These are phyloP conservation scores for Dryas alaskensis DNA, from an alignment of 306 rosid species.

Conservation along the genomic window DNA sequence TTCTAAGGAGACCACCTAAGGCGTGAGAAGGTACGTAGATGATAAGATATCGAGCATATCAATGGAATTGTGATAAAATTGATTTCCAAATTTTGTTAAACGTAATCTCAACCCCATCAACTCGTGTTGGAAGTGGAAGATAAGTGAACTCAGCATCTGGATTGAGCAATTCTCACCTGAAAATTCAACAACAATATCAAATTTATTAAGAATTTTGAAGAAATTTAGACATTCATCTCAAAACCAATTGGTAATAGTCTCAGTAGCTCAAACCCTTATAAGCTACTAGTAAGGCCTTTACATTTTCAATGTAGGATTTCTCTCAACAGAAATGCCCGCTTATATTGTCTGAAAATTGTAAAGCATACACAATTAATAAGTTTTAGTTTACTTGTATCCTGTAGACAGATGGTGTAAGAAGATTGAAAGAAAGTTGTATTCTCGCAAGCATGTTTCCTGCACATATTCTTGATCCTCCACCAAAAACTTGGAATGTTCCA, in stretches of 20 bases:
- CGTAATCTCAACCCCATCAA: slow-evolving; percentile 33
- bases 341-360: too few relatives aligned
- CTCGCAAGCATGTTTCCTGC: slow-evolving; percentile 48
- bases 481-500: slow-evolving; percentile 38
- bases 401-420: slow-evolving; percentile 44
- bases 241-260: too few relatives aligned
- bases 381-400: slow-evolving; percentile 30
- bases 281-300: too few relatives aligned
- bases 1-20: too few relatives aligned
- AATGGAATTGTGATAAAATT: background rate
- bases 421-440: slow-evolving; percentile 26
- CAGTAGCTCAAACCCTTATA: too few relatives aligned
- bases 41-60: too few relatives aligned
- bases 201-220: too few relatives aligned
- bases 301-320: too few relatives aligned
- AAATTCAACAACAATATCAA: background rate
- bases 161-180: slow-evolving; percentile 45
- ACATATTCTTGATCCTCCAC: slow-evolving; percentile 40
- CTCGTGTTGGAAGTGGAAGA: slow-evolving; percentile 35
- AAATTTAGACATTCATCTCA: too few relatives aligned
- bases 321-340: too few relatives aligned
- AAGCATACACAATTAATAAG: background rate
- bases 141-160: slow-evolving; percentile 28
- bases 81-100: slow-evolving; percentile 33
- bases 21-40: too few relatives aligned